Evolutionary conservation across 345 rosid genomes (phyloP), one percentile per base, ranked within the genome.

Genomic region (Gossypioides kirkii): DNA sequence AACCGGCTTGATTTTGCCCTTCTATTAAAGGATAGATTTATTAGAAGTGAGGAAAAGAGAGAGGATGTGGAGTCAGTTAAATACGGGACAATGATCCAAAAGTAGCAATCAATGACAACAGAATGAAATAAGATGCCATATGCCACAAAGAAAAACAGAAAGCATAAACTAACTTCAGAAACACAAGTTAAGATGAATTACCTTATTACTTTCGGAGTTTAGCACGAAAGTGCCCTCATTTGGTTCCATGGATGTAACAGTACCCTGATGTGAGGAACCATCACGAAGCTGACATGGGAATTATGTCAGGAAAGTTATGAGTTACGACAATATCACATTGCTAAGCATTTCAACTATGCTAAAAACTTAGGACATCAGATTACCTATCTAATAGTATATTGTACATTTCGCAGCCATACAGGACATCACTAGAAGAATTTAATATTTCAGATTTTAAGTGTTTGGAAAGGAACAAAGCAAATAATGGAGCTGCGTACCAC

Each of bases 241-340:
- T 11, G 93, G 92, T 76, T 94, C 98, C 98, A 94, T 90, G 7
- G 98, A 94, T 54, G 97, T 92, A 28, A 92, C 98, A 74, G 97
- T 89, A 13, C 93, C 97, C 76, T 82, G 92, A 80, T 92, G 97
- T 0, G 90, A 79, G 56, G 95, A 86, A 54, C 95, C 98, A 85
- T 94, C 98, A 25, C 91, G 91, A 67, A 92, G 97, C 98, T 94
- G 84, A 73, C 74, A 86, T 67, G 75, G 47, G 63, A 67, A 73
- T 58, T 45, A 71, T 47, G 66, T 65, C 72, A 75, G 47, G 56
- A 61, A 28, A 72, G 77, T 71, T 61, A 76, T 9, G 23, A 72
- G 77, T 71, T 55, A 74, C 4, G 23, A 49, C 0, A 32, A 68
- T 22, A 67, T 67, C 56, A 9, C 9, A 68, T 9, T 10, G 17